phyloP scores from a whole-genome alignment of 176 grass and related monocot species.

The Aegilops speltoides region DNA sequence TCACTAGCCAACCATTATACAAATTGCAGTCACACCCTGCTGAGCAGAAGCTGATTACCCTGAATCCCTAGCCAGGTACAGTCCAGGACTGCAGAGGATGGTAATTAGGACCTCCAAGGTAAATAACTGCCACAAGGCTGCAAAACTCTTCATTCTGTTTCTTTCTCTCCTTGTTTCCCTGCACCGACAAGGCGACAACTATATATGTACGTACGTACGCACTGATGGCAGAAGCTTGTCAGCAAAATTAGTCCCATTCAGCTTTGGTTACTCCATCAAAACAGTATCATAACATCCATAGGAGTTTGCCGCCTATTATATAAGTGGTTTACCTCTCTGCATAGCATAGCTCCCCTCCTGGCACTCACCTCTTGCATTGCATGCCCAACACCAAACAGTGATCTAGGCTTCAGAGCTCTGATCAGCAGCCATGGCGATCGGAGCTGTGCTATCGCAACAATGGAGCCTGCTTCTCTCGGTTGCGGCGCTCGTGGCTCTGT shows the following conservation, averaged over 20 bases:
- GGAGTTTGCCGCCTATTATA: neutral
- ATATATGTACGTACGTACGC: neutral
- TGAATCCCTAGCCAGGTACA: too few species aligned
- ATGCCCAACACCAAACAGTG: neutral
- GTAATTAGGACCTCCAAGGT: too few species aligned
- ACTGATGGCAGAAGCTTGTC: conserved; percentile 17
- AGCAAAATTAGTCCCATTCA: neutral
- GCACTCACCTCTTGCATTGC: neutral
- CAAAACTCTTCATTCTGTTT: neutral
- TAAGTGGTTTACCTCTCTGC: neutral
- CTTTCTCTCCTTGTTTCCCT: neutral
- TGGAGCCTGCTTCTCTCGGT: neutral
- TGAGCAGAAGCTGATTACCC: too few species aligned
- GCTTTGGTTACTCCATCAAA: conserved; percentile 31
- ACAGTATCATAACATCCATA: neutral
- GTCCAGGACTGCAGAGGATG: too few species aligned
- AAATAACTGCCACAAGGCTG: too few species aligned
- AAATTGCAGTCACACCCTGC: too few species aligned
- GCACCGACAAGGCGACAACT: neutral
- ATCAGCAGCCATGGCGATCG: neutral
- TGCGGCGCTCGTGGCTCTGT: neutral
- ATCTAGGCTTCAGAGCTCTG: neutral
- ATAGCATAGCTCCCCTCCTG: neutral
- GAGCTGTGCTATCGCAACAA: neutral
- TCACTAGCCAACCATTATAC: too few species aligned